Evolutionary conservation across 2,329 filamentous ascomycete genomes (phyloP).

Genomic region (Aspergillus sp.): DNA sequence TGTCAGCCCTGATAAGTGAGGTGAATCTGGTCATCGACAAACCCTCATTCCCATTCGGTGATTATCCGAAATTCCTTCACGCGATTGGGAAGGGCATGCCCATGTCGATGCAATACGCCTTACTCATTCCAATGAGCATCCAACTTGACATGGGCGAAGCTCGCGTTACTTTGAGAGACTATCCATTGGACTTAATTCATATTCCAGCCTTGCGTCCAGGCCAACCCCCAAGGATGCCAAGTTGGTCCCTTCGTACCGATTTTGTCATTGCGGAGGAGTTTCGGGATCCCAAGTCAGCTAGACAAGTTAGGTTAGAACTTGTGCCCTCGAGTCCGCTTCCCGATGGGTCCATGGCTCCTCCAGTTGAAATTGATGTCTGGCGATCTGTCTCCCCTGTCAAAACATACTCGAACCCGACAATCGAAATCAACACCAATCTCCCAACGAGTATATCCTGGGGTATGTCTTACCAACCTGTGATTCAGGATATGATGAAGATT

Average conservation of each 20-base stretch:
- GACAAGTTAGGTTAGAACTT: slow-evolving; percentile 75
- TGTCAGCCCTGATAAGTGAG: slow-evolving; percentile 75
- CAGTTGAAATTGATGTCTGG: slow-evolving; percentile 78
- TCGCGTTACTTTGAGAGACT: slow-evolving; percentile 79
- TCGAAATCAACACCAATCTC: slow-evolving; percentile 88
- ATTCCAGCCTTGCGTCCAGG: slow-evolving; percentile 74
- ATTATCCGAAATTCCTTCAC: slow-evolving; percentile 78
- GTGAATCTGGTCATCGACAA: slow-evolving; percentile 82
- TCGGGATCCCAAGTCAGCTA: slow-evolving; percentile 68
- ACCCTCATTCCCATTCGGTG: slow-evolving; percentile 76
- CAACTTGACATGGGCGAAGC: slow-evolving; percentile 87
- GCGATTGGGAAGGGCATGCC: slow-evolving; percentile 96
- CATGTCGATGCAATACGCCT: slow-evolving; percentile 77
- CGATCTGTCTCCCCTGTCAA: slow-evolving; percentile 93
- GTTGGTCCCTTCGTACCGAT: slow-evolving; percentile 76
- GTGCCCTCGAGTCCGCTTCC: slow-evolving; percentile 60
- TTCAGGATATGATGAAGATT: slow-evolving; percentile 99
- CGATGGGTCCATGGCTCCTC: slow-evolving; percentile 52
- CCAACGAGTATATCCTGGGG: slow-evolving; percentile 96
- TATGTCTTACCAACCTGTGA: slow-evolving; percentile 92
- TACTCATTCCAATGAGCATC: slow-evolving; percentile 84
- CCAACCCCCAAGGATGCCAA: slow-evolving; percentile 72
- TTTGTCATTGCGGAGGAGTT: slow-evolving; percentile 96
- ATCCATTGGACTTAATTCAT: slow-evolving; percentile 85
- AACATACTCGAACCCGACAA: slow-evolving; percentile 83